Percentiles rank a stretch among this genome's conserved stretches.
phyloP scores from a whole-genome alignment of 2,329 filamentous ascomycete genomes.

The Claviceps citrina region DNA sequence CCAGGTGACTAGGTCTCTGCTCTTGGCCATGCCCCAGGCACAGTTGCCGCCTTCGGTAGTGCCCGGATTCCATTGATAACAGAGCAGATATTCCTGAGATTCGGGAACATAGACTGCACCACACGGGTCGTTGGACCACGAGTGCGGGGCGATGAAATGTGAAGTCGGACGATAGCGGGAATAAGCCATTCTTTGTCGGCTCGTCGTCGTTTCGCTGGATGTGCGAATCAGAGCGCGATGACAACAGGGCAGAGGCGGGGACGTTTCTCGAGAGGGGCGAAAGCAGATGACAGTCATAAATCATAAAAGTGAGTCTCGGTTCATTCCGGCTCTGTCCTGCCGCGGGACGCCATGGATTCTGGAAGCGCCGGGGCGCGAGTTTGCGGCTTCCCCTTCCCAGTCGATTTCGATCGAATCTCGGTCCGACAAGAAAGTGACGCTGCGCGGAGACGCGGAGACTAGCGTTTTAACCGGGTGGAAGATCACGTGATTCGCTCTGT shows the following conservation, averaged over 20 bases:
- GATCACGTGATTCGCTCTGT: too few species aligned
- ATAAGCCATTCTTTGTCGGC: constrained; percentile 1
- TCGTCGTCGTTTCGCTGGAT: too few species aligned
- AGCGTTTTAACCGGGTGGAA: neutral
- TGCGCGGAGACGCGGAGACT: neutral
- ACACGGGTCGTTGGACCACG: constrained; percentile 26
- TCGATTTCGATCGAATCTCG: neutral
- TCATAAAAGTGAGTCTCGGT: neutral
- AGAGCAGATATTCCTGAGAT: constrained; percentile 26
- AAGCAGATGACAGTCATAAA: neutral
- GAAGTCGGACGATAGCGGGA: constrained; percentile 7
- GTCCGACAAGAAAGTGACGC: neutral
- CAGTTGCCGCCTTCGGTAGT: constrained; percentile 13
- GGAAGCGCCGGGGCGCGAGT: too few species aligned
- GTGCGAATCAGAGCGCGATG: neutral
- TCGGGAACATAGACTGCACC: constrained; percentile 27
- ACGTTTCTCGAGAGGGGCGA: too few species aligned
- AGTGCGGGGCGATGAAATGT: constrained; percentile 24
- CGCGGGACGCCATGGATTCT: neutral
- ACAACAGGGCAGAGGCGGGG: neutral
- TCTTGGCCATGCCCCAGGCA: constrained; percentile 20
- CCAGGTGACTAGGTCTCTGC: constrained; percentile 25
- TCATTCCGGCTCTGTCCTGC: neutral
- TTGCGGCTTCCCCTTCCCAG: too few species aligned
- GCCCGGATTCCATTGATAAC: constrained; percentile 19